Percentiles rank a stretch among this genome's conserved stretches.
phyloP scores from a whole-genome alignment of 345 rosid species.

The Erysimum cheiranthoides region DNA sequence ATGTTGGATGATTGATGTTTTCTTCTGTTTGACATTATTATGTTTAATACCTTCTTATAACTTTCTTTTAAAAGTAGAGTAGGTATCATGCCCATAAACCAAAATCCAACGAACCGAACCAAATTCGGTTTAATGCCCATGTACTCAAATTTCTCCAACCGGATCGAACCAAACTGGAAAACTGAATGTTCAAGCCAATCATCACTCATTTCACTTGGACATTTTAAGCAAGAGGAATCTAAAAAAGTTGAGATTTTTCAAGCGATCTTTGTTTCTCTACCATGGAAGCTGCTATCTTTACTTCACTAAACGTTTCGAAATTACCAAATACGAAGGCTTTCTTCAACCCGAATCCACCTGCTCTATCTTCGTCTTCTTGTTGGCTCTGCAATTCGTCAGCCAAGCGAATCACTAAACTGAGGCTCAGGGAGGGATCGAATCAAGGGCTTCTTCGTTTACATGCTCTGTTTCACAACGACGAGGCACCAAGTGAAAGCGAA shows the following conservation, averaged over 20 bases:
- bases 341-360: slow-evolving; percentile 38
- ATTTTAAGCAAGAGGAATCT: neutral
- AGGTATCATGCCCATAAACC: neutral
- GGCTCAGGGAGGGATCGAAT: slow-evolving; percentile 43
- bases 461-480: slow-evolving; percentile 52
- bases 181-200: neutral
- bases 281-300: slow-evolving; percentile 64
- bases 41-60: neutral
- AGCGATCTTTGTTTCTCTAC: slow-evolving; percentile 18
- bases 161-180: neutral
- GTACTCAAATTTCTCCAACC: neutral
- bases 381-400: slow-evolving; percentile 37
- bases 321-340: slow-evolving; percentile 49
- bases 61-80: neutral
- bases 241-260: slow-evolving; percentile 18
- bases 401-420: slow-evolving; percentile 54
- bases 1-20: slow-evolving; percentile 19
- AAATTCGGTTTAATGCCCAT: neutral
- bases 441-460: slow-evolving; percentile 52
- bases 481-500: slow-evolving; percentile 52
- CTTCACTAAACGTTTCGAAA: slow-evolving; percentile 47
- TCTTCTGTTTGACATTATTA: slow-evolving; percentile 20
- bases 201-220: neutral
- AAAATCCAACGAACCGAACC: neutral
- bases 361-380: slow-evolving; percentile 47